Evolutionary conservation across 768 basidiomycete genomes (phyloP), one percentile per base, ranked within the genome.

Genomic region (Filobasidium floriforme): DNA sequence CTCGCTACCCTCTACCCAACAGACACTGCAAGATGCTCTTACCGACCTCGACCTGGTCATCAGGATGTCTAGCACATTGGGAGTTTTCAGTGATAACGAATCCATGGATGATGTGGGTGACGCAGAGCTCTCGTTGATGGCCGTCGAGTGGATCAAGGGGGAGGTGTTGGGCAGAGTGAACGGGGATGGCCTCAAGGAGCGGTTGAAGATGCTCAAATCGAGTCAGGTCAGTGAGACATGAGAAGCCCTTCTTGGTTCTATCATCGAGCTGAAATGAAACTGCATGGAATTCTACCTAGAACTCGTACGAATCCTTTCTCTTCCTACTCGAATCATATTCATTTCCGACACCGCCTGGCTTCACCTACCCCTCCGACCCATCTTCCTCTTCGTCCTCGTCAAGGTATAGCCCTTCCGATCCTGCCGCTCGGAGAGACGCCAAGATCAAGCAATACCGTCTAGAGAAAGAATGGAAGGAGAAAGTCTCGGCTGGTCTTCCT

Each of bases 361-460:
- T 46, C 57, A 51, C 55, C 3, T 60, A 65, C 43, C n/a, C 28
- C 14, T 41, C 41, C 19, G 32, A 37, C 32, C 29, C 61, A 26
- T 49, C 61, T 6, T 12, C 41, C 24, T n/a, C 41, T 28, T 41
- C 61, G 4, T 37, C 61, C 41, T 19, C 61, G 28, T 43, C 69
- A 19, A 65, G 62, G 1, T 66, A 68, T 6, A 14, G 41, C n/a
- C 63, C 73, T 3, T 57, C 66, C 29, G 88, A 97, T 76, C 84
- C 87, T 22, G 83, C 85, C 1, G 85, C 83, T 73, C 83, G 88
- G 64, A 81, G 96, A 70, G 92, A 94, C 70, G 77, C 87, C 41
- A 99, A 96, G 81, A 96, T 99, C 69, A 86, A 85, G 68, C 92
- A 93, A 75, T 97, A 86, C 77, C 86, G 87, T 77, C 84, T 85